These are phyloP conservation scores for Phytophthora pisi DNA, from an alignment of 352 stramenopile genomes.

Conservation along the genomic window DNA sequence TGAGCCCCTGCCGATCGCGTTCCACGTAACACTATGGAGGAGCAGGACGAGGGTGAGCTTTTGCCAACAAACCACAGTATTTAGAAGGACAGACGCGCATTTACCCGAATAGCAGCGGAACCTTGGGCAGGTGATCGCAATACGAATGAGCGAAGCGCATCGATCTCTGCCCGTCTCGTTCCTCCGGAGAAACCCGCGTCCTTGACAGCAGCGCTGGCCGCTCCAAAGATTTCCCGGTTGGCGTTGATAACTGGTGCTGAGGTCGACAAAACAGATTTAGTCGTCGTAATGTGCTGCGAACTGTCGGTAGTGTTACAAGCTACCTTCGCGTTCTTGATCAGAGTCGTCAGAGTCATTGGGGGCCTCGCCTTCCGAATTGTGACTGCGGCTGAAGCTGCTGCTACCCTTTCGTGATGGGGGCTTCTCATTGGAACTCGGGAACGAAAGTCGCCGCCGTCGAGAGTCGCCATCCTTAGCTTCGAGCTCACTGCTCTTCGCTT, in stretches of 20 bases:
- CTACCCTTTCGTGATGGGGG: constrained; percentile 15
- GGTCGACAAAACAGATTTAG: not conserved
- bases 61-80: not conserved
- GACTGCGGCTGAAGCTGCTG: constrained; percentile 20
- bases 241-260: constrained; percentile 26
- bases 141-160: constrained; percentile 47
- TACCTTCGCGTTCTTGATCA: constrained; percentile 22
- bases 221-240: constrained; percentile 18
- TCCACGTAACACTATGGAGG: constrained; percentile 54
- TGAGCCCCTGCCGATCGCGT: constrained; percentile 53
- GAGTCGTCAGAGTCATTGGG: constrained; percentile 27
- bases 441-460: constrained; percentile 5
- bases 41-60: not conserved
- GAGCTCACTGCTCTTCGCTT: constrained; percentile 3
- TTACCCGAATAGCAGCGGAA: constrained; percentile 38
- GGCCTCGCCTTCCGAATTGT: constrained; percentile 17
- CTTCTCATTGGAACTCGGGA: constrained; percentile 2
- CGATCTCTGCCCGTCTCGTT: constrained; percentile 27
- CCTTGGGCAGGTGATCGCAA: constrained; percentile 35
- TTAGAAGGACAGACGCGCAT: not conserved
- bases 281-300: not conserved
- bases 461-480: constrained; percentile 11
- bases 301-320: not conserved
- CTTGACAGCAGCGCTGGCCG: not conserved
- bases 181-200: not conserved